Conservation (phyloP, 2,329 filamentous ascomycete genomes). For the Colletotrichum horii region DNA sequence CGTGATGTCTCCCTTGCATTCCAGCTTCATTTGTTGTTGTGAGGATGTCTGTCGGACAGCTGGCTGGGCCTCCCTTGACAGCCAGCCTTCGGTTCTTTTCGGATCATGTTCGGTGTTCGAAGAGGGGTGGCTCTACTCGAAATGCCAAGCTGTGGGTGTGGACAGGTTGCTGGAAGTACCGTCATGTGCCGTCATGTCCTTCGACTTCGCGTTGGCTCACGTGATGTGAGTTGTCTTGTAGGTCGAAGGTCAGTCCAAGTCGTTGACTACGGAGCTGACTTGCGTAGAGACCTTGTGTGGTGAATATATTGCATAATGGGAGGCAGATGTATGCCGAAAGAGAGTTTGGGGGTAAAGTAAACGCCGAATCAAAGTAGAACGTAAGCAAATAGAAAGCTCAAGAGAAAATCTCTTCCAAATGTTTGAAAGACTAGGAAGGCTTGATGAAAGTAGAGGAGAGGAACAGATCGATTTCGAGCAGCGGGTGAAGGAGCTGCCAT, state of each 20-base stretch:
- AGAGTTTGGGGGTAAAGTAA: neutral
- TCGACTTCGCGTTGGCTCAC: neutral
- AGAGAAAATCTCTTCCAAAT: too few species aligned
- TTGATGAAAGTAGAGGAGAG: too few species aligned
- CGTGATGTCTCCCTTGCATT: neutral
- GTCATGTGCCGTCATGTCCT: neutral
- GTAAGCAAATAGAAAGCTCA: accelerated
- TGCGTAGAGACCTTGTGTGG: neutral
- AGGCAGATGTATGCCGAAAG: neutral
- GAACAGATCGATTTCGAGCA: accelerated
- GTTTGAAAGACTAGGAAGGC: too few species aligned
- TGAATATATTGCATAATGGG: accelerated
- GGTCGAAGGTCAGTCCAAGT: neutral
- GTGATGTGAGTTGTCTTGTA: neutral
- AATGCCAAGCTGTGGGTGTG: neutral
- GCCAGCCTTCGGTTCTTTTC: neutral
- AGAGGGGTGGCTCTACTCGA: neutral
- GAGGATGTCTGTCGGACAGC: neutral
- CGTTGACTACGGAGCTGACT: too few species aligned
- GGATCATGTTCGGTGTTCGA: neutral
- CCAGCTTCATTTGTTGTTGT: neutral
- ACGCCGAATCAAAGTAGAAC: accelerated
- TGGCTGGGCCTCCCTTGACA: neutral
- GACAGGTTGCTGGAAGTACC: neutral
- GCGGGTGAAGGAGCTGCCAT: neutral